Percentiles rank a stretch among this genome's conserved stretches.
Evolutionary conservation across 257 asterid genomes (phyloP).

Genomic region (Solanum okadae): DNA sequence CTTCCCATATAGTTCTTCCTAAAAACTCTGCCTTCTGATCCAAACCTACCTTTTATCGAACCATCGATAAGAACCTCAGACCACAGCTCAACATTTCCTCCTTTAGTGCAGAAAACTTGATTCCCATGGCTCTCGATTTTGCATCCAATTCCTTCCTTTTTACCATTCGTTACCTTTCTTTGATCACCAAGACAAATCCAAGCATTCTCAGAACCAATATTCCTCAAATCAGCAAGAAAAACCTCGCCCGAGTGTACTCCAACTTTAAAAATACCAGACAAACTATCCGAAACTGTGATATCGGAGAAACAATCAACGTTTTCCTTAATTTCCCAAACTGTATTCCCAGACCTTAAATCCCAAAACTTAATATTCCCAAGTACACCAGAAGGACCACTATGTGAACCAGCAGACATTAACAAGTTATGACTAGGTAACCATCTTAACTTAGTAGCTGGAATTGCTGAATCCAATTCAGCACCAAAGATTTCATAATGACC

Average conservation of each 20-base stretch:
- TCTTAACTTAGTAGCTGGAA: conserved; percentile 76
- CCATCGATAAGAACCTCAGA: conserved; percentile 48
- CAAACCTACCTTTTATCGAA: background rate
- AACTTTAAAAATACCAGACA: conserved; percentile 53
- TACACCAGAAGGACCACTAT: conserved; percentile 82
- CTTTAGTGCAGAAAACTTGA: conserved; percentile 69
- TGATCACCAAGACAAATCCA: conserved; percentile 75
- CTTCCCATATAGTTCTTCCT: conserved; percentile 77
- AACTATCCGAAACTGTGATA: conserved; percentile 43
- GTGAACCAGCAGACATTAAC: conserved; percentile 94
- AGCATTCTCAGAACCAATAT: conserved; percentile 25
- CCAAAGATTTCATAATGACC: conserved; percentile 83
- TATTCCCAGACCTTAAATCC: conserved; percentile 72
- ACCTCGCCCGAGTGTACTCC: conserved; percentile 81
- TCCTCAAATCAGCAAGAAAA: conserved; percentile 62
- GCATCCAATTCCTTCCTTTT: conserved; percentile 77
- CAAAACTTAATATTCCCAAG: conserved; percentile 65
- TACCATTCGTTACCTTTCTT: conserved; percentile 47
- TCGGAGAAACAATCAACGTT: conserved; percentile 79
- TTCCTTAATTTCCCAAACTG: conserved; percentile 63
- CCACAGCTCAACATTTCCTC: conserved; percentile 75
- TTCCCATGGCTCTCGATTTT: conserved; percentile 62
- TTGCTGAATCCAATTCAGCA: conserved; percentile 81
- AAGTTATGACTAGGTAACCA: conserved; percentile 66
- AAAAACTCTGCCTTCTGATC: conserved; percentile 31